phyloP scores from a whole-genome alignment of 2,329 filamentous ascomycete species.

The Fusarium sacchari region DNA sequence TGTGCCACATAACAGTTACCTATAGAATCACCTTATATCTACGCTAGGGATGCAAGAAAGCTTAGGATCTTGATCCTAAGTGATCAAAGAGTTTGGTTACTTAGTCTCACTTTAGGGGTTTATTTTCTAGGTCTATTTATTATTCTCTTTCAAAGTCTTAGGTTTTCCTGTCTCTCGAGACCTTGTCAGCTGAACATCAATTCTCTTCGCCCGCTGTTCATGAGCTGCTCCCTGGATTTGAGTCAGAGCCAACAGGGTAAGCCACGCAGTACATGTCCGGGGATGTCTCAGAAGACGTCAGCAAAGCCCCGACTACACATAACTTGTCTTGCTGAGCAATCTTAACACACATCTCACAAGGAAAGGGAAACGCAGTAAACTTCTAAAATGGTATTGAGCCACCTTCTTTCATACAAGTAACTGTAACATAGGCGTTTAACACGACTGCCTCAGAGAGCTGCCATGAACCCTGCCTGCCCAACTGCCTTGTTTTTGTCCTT shows the following conservation, averaged over 20 bases:
- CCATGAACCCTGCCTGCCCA: conserved; percentile 35
- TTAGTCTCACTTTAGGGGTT: neutral
- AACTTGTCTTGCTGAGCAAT: neutral
- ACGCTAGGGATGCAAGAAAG: neutral
- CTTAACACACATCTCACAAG: neutral
- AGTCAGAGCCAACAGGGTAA: neutral
- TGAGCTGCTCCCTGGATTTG: neutral
- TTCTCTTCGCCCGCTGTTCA: neutral
- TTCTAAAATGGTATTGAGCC: conserved; percentile 29
- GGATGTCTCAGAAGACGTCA: neutral
- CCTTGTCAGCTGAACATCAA: neutral
- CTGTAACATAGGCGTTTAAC: conserved; percentile 26
- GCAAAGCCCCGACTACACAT: too few species aligned
- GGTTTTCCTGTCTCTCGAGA: neutral
- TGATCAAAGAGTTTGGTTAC: neutral
- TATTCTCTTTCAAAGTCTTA: neutral
- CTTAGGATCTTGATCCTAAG: neutral
- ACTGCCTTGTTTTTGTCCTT: conserved; percentile 37
- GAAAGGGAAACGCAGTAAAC: neutral
- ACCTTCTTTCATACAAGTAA: conserved; percentile 32
- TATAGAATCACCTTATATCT: neutral
- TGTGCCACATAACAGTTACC: neutral
- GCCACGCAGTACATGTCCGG: neutral
- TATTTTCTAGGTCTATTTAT: neutral
- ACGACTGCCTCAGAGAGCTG: conserved; percentile 36